These are phyloP conservation scores for Chalciporus piperatus DNA, from an alignment of 768 basidiomycete genomes.

Conservation along the genomic window DNA sequence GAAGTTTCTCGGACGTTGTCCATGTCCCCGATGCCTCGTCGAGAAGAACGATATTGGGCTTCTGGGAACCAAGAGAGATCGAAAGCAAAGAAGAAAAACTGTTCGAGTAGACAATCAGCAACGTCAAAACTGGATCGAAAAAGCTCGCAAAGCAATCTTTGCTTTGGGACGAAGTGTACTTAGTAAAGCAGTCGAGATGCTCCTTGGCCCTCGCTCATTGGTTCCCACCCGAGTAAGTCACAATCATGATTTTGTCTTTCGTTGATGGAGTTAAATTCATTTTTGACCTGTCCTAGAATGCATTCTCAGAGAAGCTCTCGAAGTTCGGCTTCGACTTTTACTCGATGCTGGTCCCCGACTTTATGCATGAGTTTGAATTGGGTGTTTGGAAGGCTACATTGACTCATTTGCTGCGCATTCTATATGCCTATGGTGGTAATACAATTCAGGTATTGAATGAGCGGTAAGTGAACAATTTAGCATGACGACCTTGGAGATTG, in stretches of 20 bases:
- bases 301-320: slow-evolving; percentile 26
- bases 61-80: neutral
- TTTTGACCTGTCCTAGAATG: slow-evolving; percentile 20
- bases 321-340: slow-evolving; percentile 25
- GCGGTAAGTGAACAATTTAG: slow-evolving; percentile 12
- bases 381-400: slow-evolving; percentile 30
- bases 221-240: slow-evolving; percentile 11
- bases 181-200: neutral
- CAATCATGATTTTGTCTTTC: too few species aligned
- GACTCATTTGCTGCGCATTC: slow-evolving; percentile 16
- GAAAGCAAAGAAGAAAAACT: neutral
- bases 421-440: slow-evolving; percentile 15
- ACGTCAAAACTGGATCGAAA: slow-evolving; percentile 37
- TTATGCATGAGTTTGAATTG: slow-evolving; percentile 36
- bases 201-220: slow-evolving; percentile 21
- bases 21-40: slow-evolving; percentile 23
- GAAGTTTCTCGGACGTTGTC: slow-evolving; percentile 16
- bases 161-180: slow-evolving; percentile 1
- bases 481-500: slow-evolving; percentile 4
- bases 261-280: too few species aligned
- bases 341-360: slow-evolving; percentile 26
- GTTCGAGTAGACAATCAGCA: slow-evolving; percentile 31
- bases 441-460: slow-evolving; percentile 24
- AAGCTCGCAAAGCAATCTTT: slow-evolving; percentile 33
- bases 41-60: neutral